Conservation (phyloP, 2,329 filamentous ascomycete species). For the Pseudopithomyces maydicus region DNA sequence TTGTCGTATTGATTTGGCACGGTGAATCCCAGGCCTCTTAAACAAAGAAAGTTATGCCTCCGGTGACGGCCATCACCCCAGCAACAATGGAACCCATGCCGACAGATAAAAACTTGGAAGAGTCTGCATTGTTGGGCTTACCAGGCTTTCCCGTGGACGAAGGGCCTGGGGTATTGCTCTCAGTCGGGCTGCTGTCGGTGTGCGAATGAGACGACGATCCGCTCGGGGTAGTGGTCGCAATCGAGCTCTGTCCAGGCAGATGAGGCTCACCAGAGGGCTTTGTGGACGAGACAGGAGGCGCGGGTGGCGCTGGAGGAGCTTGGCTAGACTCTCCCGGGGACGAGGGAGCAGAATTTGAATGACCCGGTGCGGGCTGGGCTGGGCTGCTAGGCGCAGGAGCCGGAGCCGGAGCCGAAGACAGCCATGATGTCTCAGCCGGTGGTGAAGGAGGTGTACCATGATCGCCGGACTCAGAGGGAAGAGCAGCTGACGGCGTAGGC, state of each 20-base stretch:
- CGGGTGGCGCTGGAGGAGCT: background rate
- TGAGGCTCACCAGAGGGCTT: background rate
- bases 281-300: background rate
- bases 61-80: constrained; percentile 23
- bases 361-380: background rate
- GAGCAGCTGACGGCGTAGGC: constrained; percentile 12
- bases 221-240: background rate
- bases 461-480: constrained; percentile 8
- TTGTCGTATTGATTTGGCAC: constrained; percentile 12
- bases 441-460: background rate
- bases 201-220: background rate
- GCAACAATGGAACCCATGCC: constrained; percentile 27
- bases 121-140: constrained; percentile 23
- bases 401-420: background rate
- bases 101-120: constrained; percentile 22
- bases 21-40: constrained; percentile 14
- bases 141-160: constrained; percentile 8
- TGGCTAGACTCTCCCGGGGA: background rate
- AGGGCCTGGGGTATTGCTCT: background rate
- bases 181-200: constrained; percentile 10
- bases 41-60: constrained; percentile 24
- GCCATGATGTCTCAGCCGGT: background rate
- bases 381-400: background rate
- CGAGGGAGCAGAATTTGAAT: background rate
- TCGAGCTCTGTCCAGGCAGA: background rate